Evolutionary conservation across 2,329 filamentous ascomycete genomes (phyloP), one percentile per base, ranked within the genome.

Genomic region (Cladosporium sp.): DNA sequence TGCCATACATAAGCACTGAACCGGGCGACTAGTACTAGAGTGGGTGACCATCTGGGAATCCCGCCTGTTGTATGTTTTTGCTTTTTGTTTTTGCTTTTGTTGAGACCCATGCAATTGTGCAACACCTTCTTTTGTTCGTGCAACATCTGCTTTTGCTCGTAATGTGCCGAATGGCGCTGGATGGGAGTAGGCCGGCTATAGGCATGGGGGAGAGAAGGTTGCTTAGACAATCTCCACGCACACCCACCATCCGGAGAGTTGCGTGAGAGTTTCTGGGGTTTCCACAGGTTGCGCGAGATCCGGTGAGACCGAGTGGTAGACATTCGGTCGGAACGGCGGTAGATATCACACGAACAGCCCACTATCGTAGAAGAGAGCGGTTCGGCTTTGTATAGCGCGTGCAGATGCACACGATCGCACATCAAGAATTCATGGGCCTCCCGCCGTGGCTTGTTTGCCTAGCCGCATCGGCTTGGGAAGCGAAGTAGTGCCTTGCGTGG

Each of bases 1-100:
- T 45, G 42, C 42, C 42, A 45, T 45, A 45, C 42, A 45, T 45
- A 45, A 45, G 42, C 42, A 45, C 42, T 45, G 42, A 45, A 45
- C 42, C 42, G 42, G 42, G 42, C 42, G 42, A 45, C 42, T 45
- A 45, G 42, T 45, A 45, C 42, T 45, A 45, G 42, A 45, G 42
- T 45, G 42, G 42, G 42, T 45, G 42, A 45, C 42, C 42, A 44
- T 44, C 40, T 44, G 40, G 40, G 40, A 44, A 44, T 44, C 40
- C 40, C 40, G 40, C 40, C 40, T 44, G 40, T 44, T 44, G 40
- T 44, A 44, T 44, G 40, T 44, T 44, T 44, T 44, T 37, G 35
- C n/a, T 44, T 10, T n/a, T 1, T 19, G 13, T 25, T 24, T 44
- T 44, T 32, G 9, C 8, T 9, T 32, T 32, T 32, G 28, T 32